phyloP scores from a whole-genome alignment of 192 early-diverging fungal genomes.

The Diversispora epigaea region DNA sequence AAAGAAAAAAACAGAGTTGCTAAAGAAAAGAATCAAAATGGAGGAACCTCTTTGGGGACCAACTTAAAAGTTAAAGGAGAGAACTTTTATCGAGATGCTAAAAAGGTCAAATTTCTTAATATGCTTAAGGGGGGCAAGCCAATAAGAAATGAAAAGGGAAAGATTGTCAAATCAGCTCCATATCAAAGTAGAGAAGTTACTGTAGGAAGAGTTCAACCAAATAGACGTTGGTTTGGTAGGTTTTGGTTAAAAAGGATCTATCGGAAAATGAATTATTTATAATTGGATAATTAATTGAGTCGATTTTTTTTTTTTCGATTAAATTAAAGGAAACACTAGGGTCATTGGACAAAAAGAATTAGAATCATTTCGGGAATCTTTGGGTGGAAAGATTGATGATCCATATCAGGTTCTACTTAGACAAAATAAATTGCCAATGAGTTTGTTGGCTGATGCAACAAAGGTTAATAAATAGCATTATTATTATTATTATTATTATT shows the following conservation, averaged over 20 bases:
- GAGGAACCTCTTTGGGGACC: conserved; percentile 43
- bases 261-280: background rate
- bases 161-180: conserved; percentile 86
- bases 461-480: conserved; percentile 52
- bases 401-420: conserved; percentile 93
- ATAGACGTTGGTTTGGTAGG: conserved; percentile 95
- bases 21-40: conserved; percentile 42
- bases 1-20: conserved; percentile 60
- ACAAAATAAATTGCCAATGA: conserved; percentile 96
- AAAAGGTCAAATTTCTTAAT: conserved; percentile 88
- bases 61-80: conserved; percentile 91
- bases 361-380: conserved; percentile 87
- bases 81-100: conserved; percentile 98
- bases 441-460: conserved; percentile 77
- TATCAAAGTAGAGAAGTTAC: conserved; percentile 82
- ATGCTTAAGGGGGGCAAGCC: conserved; percentile 90
- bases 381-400: conserved; percentile 83
- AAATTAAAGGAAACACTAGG: conserved; percentile 73
- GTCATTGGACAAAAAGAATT: conserved; percentile 95
- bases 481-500: background rate
- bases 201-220: conserved; percentile 84
- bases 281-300: background rate
- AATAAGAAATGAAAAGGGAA: conserved; percentile 79
- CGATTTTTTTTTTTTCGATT: background rate
- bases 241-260: background rate